phyloP scores from a whole-genome alignment of 208 protist genomes.

The Leishmania amazonensis region DNA sequence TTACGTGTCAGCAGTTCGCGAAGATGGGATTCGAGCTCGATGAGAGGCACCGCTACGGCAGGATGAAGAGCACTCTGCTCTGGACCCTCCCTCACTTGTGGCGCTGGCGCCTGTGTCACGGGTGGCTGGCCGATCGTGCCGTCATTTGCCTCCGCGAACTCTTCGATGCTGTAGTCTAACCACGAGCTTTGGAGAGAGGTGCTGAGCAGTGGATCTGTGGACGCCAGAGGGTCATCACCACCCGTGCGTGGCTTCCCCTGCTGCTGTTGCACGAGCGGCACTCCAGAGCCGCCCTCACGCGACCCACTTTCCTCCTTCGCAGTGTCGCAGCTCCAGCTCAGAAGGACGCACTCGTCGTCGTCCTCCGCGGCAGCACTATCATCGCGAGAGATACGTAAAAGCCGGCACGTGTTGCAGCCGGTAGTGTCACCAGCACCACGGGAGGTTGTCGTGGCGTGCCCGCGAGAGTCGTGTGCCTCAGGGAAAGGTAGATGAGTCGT shows the following conservation, averaged over 20 bases:
- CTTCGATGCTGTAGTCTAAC: conserved; percentile 3
- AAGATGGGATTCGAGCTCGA: conserved; percentile 13
- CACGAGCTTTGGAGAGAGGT: background rate
- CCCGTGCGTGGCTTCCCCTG: background rate
- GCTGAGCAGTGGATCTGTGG: background rate
- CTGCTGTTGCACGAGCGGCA: background rate
- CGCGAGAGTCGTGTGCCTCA: background rate
- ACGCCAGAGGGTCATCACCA: background rate
- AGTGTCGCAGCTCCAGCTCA: conserved; percentile 17
- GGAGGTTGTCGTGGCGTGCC: background rate
- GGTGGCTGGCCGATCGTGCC: background rate
- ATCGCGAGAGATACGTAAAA: background rate
- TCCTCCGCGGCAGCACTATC: background rate
- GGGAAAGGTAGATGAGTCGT: background rate
- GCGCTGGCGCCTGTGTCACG: background rate
- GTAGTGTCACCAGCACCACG: background rate
- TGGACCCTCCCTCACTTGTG: background rate
- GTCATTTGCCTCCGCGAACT: background rate
- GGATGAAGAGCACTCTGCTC: background rate
- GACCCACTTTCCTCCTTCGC: conserved; percentile 5
- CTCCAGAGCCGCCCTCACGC: background rate
- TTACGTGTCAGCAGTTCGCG: conserved; percentile 12
- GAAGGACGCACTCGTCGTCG: conserved; percentile 14
- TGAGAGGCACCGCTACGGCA: background rate
- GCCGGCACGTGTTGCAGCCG: background rate